Evolutionary conservation across 208 protist genomes (phyloP), one percentile per base, ranked within the genome.

Genomic region (Wallacemonas sp.): DNA sequence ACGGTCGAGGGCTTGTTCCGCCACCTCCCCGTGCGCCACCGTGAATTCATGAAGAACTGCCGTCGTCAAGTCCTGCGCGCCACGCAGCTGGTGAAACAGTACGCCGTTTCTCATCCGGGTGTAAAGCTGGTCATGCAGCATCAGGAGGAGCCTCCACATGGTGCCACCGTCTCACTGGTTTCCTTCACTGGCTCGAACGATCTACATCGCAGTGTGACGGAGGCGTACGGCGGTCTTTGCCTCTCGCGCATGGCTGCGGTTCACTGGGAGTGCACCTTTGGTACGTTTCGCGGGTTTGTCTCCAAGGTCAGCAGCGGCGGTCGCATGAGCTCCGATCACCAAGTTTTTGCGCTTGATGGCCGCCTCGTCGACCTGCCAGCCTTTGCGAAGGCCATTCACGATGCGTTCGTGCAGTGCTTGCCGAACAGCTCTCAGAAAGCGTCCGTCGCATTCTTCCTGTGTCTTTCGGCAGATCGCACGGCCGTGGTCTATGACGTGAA

Each of bases 21-120:
- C 6, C 66, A 71, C n/a, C 63, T 98, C 12, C 95, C 96, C 10
- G 95, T 98, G 21, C 85, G 97, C 9, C 83, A 82, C 29, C 72
- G 73, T 41, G 96, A 98, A 59, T 92, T 94, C 50, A 67, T 80
- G 39, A 91, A 85, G 45, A 95, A 93, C 66, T 77, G 63, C 29
- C 76, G 81, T 3, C 80, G 81, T 59, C 86, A 92, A 57, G 77
- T 96, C 30, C 63, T 76, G 37, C 68, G 64, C 29, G 79, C 78
- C 13, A 71, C 76, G 32, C 62, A 48, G 33, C 66, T 91, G 30
- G 74, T 92, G 34, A 87, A 85, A 63, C 91, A 96, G 78, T 96
- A 94, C 63, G 82, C 90, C 37, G 75, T 95, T 38, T 93, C 90
- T 12, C 90, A 92, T 67, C 87, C 90, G 17, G 60, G 76, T 21